phyloP scores from a whole-genome alignment of 2,329 filamentous ascomycete genomes.

The Hypomyces perniciosus region DNA sequence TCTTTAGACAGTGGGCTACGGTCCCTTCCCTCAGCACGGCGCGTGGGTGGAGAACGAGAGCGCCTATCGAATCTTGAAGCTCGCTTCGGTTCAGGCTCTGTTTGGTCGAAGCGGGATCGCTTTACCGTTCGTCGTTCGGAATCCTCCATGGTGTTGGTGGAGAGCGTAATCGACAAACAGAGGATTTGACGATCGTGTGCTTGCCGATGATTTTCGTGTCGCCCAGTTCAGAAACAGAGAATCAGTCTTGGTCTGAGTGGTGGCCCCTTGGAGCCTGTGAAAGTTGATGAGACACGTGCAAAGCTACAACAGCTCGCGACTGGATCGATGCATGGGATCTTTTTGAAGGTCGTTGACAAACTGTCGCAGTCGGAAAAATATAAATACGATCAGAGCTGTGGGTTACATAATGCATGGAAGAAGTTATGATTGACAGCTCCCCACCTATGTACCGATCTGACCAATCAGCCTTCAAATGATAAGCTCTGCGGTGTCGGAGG shows the following conservation, averaged over 20 bases:
- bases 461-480: too few species aligned
- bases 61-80: slow-evolving; percentile 84
- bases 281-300: neutral
- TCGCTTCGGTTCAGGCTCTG: slow-evolving; percentile 70
- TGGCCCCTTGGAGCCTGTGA: neutral
- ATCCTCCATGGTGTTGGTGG: slow-evolving; percentile 55
- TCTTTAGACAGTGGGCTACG: slow-evolving; percentile 66
- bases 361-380: neutral
- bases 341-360: neutral
- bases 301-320: neutral
- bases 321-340: neutral
- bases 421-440: too few species aligned
- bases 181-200: too few species aligned
- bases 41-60: slow-evolving; percentile 72
- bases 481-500: slow-evolving; percentile 8
- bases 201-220: neutral
- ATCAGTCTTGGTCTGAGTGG: neutral
- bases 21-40: slow-evolving; percentile 67
- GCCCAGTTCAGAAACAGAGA: neutral
- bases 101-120: slow-evolving; percentile 92
- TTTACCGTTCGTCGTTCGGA: slow-evolving; percentile 67
- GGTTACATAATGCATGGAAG: neutral
- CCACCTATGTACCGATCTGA: too few species aligned
- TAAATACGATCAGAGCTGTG: neutral
- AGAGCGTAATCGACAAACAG: neutral